phyloP scores from a whole-genome alignment of 2,329 filamentous ascomycete genomes.

The Paecilomyces sp. region DNA sequence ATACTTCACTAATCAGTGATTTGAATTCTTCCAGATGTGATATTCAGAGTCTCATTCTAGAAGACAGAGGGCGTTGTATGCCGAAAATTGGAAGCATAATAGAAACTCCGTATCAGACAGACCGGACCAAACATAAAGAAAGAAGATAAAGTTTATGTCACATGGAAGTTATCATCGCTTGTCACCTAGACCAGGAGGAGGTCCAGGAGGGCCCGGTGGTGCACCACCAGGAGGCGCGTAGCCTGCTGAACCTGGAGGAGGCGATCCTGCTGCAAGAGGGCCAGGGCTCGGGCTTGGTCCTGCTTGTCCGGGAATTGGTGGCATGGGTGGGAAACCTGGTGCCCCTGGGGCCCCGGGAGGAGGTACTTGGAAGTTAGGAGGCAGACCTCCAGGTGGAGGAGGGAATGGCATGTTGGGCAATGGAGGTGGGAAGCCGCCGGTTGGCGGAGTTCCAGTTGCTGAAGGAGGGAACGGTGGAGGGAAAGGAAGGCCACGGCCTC shows the following conservation, averaged over 20 bases:
- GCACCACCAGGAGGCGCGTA: slow-evolving; percentile 19
- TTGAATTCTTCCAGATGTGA: neutral
- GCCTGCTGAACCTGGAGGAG: slow-evolving; percentile 22
- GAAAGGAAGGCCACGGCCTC: slow-evolving; percentile 48
- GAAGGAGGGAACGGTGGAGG: slow-evolving; percentile 38
- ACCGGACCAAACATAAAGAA: neutral
- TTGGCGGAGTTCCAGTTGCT: slow-evolving; percentile 24
- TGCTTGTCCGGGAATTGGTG: slow-evolving; percentile 18
- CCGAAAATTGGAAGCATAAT: slow-evolving; percentile 3
- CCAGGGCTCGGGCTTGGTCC: slow-evolving; percentile 20
- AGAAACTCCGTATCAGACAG: neutral
- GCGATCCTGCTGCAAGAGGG: slow-evolving; percentile 12
- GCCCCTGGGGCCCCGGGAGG: slow-evolving; percentile 16
- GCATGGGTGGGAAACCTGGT: slow-evolving; percentile 20
- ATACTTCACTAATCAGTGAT: neutral
- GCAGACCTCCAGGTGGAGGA: slow-evolving; percentile 35
- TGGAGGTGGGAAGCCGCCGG: slow-evolving; percentile 25
- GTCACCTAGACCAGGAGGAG: slow-evolving; percentile 23
- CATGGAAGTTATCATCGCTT: slow-evolving; percentile 14
- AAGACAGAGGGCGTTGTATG: neutral
- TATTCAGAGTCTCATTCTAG: neutral
- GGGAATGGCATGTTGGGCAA: slow-evolving; percentile 37
- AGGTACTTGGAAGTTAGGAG: slow-evolving; percentile 28
- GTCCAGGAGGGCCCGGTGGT: slow-evolving; percentile 11
- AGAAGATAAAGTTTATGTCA: neutral